A percentile compares a stretch with the other conserved stretches of the same genome.
These are phyloP conservation scores for Phialemonium atrogriseum DNA, from an alignment of 2,329 filamentous ascomycete species.

Conservation along the genomic window DNA sequence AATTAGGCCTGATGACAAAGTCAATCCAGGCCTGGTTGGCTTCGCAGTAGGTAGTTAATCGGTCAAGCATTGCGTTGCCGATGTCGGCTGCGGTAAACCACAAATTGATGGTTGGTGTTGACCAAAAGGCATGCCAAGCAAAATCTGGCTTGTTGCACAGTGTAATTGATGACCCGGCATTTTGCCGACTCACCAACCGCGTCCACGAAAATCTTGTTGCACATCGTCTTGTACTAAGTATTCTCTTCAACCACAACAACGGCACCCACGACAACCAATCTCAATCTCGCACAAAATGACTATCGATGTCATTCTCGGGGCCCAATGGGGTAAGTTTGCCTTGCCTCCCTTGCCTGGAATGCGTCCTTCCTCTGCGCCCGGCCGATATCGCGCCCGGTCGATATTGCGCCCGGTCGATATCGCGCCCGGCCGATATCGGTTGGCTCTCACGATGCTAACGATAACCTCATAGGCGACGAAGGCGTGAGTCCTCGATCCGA, in stretches of 20 bases:
- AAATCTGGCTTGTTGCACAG: no score
- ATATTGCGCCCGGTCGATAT: conserved; percentile 12
- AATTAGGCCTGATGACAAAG: no score
- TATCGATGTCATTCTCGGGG: conserved; percentile 25
- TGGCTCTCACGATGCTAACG: conserved; percentile 14
- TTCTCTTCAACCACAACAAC: conserved; percentile 9
- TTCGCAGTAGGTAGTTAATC: no score
- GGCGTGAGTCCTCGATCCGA: conserved; percentile 12
- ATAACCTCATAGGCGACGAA: conserved; percentile 22
- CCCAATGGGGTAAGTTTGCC: conserved; percentile 28
- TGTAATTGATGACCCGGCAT: no score
- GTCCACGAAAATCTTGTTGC: no score
- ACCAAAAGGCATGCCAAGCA: no score
- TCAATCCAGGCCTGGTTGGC: no score
- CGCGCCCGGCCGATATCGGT: conserved; percentile 12
- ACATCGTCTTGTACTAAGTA: no score
- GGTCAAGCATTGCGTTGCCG: no score
- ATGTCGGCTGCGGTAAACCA: no score
- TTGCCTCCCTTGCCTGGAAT: conserved; percentile 10
- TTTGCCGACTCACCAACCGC: no score
- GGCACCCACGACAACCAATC: conserved; percentile 9
- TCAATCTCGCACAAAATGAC: conserved; percentile 8
- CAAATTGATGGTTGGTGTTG: no score
- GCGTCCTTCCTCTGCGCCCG: conserved; percentile 7
- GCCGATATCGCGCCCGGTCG: conserved; percentile 9